Evolutionary conservation across 2,329 filamentous ascomycete genomes (phyloP).

Genomic region (Cercospora berteroae): DNA sequence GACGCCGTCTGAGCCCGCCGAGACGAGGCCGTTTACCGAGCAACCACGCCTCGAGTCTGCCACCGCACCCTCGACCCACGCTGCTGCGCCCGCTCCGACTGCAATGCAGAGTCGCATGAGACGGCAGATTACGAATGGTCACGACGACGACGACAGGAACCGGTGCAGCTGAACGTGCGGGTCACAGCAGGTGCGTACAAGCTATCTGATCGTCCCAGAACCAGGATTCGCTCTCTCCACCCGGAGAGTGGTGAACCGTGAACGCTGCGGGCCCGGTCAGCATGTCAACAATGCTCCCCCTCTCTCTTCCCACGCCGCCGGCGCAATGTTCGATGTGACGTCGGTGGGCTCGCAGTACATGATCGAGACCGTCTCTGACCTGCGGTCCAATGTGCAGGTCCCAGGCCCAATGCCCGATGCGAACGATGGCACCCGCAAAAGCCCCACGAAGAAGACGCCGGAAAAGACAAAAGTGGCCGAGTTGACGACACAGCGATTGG

Average conservation of each 20-base stretch:
- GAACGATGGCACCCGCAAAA: constrained; percentile 24
- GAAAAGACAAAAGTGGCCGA: constrained; percentile 31
- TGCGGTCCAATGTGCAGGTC: constrained; percentile 27
- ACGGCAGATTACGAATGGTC: neutral
- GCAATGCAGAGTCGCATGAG: constrained; percentile 10
- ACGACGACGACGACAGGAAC: neutral
- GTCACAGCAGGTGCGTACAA: constrained; percentile 7
- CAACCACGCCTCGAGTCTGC: constrained; percentile 13
- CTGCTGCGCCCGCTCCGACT: neutral
- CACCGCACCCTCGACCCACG: neutral
- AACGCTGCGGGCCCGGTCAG: constrained; percentile 1
- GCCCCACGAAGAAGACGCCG: constrained; percentile 30
- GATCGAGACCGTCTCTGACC: constrained; percentile 31
- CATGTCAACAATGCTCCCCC: constrained; percentile 4
- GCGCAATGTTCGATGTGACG: constrained; percentile 30
- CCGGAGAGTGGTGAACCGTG: neutral
- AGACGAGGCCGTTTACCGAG: constrained; percentile 5
- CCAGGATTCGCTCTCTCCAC: constrained; percentile 7
- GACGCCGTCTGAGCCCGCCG: constrained; percentile 1
- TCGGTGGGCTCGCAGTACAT: constrained; percentile 26
- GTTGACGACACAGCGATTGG: constrained; percentile 29
- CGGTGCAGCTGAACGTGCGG: neutral
- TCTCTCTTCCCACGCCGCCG: neutral
- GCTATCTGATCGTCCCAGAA: constrained; percentile 3
- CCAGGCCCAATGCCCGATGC: constrained; percentile 35